These are phyloP conservation scores for Saccharomycopsis lassenensis DNA, from an alignment of 805 yeast genomes.

Conservation along the genomic window DNA sequence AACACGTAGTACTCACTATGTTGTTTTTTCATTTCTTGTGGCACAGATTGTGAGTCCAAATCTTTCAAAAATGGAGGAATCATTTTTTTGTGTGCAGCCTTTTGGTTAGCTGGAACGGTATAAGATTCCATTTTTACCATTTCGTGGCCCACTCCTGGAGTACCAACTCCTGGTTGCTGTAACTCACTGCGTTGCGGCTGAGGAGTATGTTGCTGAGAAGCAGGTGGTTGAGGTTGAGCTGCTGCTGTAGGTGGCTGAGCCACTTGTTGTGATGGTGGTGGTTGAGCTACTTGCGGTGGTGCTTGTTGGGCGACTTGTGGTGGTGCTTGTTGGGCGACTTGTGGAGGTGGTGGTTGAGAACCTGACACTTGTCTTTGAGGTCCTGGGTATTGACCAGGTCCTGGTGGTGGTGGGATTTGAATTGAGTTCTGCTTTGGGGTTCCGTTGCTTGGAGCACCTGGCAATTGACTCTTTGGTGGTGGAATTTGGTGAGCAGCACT, in stretches of 20 bases:
- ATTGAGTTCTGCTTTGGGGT: slow-evolving; percentile 5
- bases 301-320: slow-evolving; percentile 5
- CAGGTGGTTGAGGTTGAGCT: neutral
- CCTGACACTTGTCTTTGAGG: neutral
- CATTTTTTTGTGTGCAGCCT: slow-evolving; percentile 22
- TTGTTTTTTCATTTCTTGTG: slow-evolving; percentile 70
- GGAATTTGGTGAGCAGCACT: slow-evolving; percentile 12
- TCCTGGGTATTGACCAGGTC: neutral
- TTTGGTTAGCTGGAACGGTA: slow-evolving; percentile 28
- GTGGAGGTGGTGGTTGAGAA: slow-evolving; percentile 1
- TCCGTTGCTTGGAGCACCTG: slow-evolving; percentile 9
- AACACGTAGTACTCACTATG: slow-evolving; percentile 78
- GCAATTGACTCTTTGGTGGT: slow-evolving; percentile 14
- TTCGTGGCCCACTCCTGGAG: too few relatives aligned
- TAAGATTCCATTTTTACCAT: too few relatives aligned
- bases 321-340: slow-evolving; percentile 3
- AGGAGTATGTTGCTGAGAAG: slow-evolving; percentile 8
- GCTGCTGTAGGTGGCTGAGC: slow-evolving; percentile 5
- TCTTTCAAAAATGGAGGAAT: slow-evolving; percentile 67
- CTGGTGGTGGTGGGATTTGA: neutral
- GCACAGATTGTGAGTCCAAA: slow-evolving; percentile 67
- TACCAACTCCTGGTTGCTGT: slow-evolving; percentile 10
- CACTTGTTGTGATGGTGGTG: neutral
- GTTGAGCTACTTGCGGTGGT: slow-evolving; percentile 3
- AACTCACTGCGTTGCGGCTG: slow-evolving; percentile 10